Conservation (phyloP, 1,284 basidiomycete species). For the Testicularia cyperi region DNA sequence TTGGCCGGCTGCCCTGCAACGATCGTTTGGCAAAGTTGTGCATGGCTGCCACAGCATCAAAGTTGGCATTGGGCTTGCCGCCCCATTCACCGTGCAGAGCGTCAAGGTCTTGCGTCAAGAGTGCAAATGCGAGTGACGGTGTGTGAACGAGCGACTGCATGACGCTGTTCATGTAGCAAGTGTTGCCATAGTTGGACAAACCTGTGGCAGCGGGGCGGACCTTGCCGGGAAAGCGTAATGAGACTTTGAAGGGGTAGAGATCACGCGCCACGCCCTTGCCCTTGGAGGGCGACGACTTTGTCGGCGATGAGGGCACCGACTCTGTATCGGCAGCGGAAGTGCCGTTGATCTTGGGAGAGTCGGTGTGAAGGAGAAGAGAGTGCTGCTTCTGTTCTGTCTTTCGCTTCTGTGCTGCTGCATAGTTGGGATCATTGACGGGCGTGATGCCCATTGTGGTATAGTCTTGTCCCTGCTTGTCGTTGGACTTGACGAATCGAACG, state of each 20-base stretch:
- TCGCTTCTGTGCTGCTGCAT: slow-evolving; percentile 21
- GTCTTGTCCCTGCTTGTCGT: slow-evolving; percentile 30
- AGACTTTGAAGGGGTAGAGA: slow-evolving; percentile 38
- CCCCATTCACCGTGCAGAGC: slow-evolving; percentile 61
- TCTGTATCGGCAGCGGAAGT: not conserved
- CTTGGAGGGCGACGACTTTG: slow-evolving; percentile 5
- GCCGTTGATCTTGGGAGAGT: slow-evolving; percentile 22
- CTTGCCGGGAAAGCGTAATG: slow-evolving; percentile 36
- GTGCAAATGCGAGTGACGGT: slow-evolving; percentile 76
- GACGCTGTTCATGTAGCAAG: slow-evolving; percentile 94
- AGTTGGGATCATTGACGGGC: slow-evolving; percentile 33
- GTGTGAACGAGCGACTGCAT: slow-evolving; percentile 93
- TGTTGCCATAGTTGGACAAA: slow-evolving; percentile 88
- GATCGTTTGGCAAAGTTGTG: slow-evolving; percentile 69
- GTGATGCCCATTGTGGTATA: slow-evolving; percentile 28
- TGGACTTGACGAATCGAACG: slow-evolving; percentile 36
- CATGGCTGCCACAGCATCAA: slow-evolving; percentile 48
- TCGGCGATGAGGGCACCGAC: slow-evolving; percentile 3
- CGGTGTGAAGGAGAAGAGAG: slow-evolving; percentile 21
- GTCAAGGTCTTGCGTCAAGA: slow-evolving; percentile 66
- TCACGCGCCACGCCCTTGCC: slow-evolving; percentile 18
- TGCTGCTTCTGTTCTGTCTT: slow-evolving; percentile 39
- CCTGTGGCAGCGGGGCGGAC: slow-evolving; percentile 63
- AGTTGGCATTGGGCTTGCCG: slow-evolving; percentile 36
- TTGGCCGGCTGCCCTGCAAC: slow-evolving; percentile 14